A percentile compares a stretch with the other conserved stretches of the same genome.
Evolutionary conservation across 306 rosid genomes (phyloP).

Genomic region (Arachis stenosperma): DNA sequence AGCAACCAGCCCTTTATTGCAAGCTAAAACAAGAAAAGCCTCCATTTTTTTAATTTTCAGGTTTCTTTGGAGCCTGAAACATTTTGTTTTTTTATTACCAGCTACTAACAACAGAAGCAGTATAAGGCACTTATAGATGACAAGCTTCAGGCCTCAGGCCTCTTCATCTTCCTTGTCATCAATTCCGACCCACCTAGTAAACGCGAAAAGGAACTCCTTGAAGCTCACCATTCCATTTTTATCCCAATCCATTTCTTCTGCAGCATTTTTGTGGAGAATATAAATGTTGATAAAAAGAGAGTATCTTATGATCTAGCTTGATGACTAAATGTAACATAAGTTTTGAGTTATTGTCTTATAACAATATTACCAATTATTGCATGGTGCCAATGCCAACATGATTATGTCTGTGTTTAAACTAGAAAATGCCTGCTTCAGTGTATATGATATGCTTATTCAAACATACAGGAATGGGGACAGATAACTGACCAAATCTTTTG

Average conservation of each 20-base stretch:
- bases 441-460: slow-evolving; percentile 7
- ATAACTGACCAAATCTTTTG: slow-evolving; percentile 84
- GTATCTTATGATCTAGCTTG: slow-evolving; percentile 23
- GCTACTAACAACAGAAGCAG: too few relatives aligned
- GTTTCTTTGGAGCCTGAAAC: too few relatives aligned
- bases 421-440: slow-evolving; percentile 17
- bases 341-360: not conserved
- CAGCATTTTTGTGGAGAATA: slow-evolving; percentile 34
- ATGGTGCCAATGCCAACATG: slow-evolving; percentile 13
- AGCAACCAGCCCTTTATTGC: slow-evolving; percentile 48
- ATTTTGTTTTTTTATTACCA: too few relatives aligned
- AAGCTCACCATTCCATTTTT: slow-evolving; percentile 97
- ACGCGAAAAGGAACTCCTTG: slow-evolving; percentile 93
- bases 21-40: slow-evolving; percentile 40
- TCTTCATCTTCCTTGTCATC: slow-evolving; percentile 60
- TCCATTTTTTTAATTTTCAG: too few relatives aligned
- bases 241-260: slow-evolving; percentile 99
- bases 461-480: slow-evolving; percentile 24
- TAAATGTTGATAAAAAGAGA: not conserved
- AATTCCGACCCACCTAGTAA: slow-evolving; percentile 91
- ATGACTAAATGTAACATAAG: slow-evolving; percentile 22
- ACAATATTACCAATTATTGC: not conserved
- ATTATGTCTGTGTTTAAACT: not conserved
- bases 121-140: not conserved
- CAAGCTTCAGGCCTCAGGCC: slow-evolving; percentile 37